phyloP scores from a whole-genome alignment of 345 rosid genomes.

The Eucalyptus marginata region DNA sequence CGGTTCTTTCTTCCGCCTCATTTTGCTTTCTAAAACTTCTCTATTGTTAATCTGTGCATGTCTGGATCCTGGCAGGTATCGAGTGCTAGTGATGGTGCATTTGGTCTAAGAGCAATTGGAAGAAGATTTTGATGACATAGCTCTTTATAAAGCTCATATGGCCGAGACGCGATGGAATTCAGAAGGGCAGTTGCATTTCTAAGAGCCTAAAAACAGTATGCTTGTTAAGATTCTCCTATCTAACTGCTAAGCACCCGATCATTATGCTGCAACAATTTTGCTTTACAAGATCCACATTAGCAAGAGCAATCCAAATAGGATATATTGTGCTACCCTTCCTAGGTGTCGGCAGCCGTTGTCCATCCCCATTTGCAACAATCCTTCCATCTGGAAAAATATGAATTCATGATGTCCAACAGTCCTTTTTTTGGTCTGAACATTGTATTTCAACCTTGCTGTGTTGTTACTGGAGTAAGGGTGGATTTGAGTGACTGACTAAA shows the following conservation, averaged over 20 bases:
- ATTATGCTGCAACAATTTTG: neutral
- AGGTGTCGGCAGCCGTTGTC: neutral
- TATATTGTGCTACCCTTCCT: neutral
- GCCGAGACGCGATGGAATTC: neutral
- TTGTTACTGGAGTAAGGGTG: too few species aligned
- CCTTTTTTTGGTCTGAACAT: neutral
- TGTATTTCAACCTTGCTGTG: neutral
- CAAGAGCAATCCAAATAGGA: neutral
- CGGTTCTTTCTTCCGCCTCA: neutral
- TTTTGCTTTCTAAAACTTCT: neutral
- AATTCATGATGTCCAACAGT: neutral
- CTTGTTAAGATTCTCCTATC: neutral
- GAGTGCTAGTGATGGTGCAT: conserved; percentile 66
- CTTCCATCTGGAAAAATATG: neutral
- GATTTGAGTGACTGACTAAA: too few species aligned
- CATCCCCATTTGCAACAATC: neutral
- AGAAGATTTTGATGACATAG: conserved; percentile 84
- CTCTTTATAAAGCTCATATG: conserved; percentile 54
- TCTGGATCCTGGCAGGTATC: conserved; percentile 29
- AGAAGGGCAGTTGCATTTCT: neutral
- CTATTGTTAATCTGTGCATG: neutral
- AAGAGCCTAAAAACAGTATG: neutral
- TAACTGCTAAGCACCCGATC: neutral
- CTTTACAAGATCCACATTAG: neutral
- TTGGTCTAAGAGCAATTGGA: conserved; percentile 76